Evolutionary conservation across 352 stramenopile genomes (phyloP).

Genomic region (Phytophthora lateralis): DNA sequence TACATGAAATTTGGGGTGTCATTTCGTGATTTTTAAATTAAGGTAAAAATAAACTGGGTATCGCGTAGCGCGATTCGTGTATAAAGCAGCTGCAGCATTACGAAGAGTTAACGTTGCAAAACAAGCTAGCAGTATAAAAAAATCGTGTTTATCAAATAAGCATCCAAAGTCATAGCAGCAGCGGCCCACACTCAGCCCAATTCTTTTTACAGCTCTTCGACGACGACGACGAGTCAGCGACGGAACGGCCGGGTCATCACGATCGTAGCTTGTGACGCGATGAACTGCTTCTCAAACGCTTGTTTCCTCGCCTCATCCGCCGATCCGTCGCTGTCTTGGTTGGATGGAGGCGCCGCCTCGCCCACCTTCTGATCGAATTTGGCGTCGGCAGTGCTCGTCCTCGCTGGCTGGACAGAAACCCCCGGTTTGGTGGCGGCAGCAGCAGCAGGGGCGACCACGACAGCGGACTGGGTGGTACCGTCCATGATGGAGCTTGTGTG

Average conservation of each 20-base stretch:
- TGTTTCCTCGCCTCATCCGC: slow-evolving; percentile 7
- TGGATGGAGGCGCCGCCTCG: neutral
- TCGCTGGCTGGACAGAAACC: slow-evolving; percentile 1
- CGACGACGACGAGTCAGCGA: neutral
- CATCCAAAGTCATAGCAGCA: no score
- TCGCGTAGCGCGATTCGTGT: no score
- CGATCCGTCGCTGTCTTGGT: slow-evolving; percentile 7
- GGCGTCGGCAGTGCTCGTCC: neutral
- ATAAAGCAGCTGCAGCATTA: no score
- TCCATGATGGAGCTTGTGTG: slow-evolving; percentile 5
- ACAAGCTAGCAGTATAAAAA: no score
- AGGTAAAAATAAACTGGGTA: no score
- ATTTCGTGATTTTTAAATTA: no score
- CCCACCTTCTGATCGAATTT: slow-evolving; percentile 19
- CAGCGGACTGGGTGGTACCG: slow-evolving; percentile 1
- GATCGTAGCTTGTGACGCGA: slow-evolving; percentile 12
- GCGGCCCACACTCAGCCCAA: no score
- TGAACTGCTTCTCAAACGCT: slow-evolving; percentile 15
- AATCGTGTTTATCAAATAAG: no score
- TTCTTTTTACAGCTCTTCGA: neutral
- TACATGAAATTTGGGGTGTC: no score
- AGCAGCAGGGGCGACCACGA: neutral
- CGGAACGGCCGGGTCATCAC: slow-evolving; percentile 6
- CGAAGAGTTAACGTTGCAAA: no score
- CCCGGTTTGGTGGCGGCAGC: neutral